Evolutionary conservation across 2,329 filamentous ascomycete species (phyloP), one percentile per base, ranked within the genome.

Genomic region (Paecilomyces fulvus): DNA sequence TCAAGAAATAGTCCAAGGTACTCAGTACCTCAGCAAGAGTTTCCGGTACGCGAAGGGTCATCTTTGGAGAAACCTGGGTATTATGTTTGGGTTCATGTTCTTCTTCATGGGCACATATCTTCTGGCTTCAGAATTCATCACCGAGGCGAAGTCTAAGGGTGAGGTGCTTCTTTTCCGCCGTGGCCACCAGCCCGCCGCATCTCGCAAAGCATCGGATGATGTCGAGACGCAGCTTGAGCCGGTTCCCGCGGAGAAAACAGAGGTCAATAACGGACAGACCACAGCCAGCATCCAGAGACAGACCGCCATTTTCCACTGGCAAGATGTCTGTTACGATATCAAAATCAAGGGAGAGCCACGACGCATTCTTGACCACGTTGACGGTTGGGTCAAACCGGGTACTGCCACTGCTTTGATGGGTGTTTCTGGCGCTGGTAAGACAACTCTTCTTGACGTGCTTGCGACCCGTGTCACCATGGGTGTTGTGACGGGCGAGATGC

Each of bases 351-450:
- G 79, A 6, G 83, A 91, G 62, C 75, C 79, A 1, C 82, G 90
- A 8, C 83, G 87, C 33, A 86, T 96, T 61, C 77, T 96, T 59
- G 86, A 96, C 63, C 78, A 92, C 60, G 88, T 96, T 12, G 87
- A 92, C 63, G 92, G 92, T 30, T 96, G 90, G 89, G 90, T 96
- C 55, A 92, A 95, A 73, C 91, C 92, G 3, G 92, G 92, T 56
- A 95, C 89, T 5, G 68, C 95, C 52, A 96, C 90, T 1, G 91
- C 90, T 9, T 78, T 95, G 2, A 95, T 96, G 90, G 89, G 90
- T 72, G 89, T 91, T 3, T 91, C 87, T 28, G 90, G 91, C 56
- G 91, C 91, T 10, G 91, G 92, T 48, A 96, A 96, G 71, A 96
- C 91, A 0, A 95, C 91, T 0, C 80, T 96, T 11, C 79, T 96